Evolutionary conservation across 768 basidiomycete species (phyloP).

Genomic region (Holtermannia corniformis): DNA sequence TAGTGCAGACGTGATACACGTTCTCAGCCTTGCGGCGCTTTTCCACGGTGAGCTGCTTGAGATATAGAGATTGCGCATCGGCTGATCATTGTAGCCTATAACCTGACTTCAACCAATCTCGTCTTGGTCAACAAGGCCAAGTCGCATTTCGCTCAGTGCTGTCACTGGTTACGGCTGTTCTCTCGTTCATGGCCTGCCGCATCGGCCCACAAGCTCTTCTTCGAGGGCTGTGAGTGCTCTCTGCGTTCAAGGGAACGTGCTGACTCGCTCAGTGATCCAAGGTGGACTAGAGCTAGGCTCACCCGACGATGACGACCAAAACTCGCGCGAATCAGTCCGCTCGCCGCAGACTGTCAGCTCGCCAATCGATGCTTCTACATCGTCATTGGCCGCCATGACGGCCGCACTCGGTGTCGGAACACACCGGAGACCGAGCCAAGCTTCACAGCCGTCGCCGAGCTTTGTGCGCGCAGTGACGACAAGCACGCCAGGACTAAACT

Average conservation of each 20-base stretch:
- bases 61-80: neutral
- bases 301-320: neutral
- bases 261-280: constrained; percentile 13
- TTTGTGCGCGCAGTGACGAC: neutral
- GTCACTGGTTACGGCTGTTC: constrained; percentile 26
- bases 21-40: constrained; percentile 25
- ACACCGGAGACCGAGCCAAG: neutral
- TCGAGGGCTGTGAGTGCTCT: constrained; percentile 26
- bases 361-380: neutral
- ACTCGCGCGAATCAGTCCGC: neutral
- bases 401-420: neutral
- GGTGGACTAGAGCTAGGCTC: constrained; percentile 13
- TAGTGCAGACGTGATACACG: constrained; percentile 28
- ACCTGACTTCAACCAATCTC: constrained; percentile 15
- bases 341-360: neutral
- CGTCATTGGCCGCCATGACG: neutral
- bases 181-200: constrained; percentile 28
- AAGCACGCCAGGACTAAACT: neutral
- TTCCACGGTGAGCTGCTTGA: constrained; percentile 16
- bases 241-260: neutral
- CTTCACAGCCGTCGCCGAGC: neutral
- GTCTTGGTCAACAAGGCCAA: constrained; percentile 16
- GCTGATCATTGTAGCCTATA: constrained; percentile 14
- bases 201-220: constrained; percentile 25
- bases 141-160: constrained; percentile 27